Percentiles rank a stretch among this genome's conserved stretches.
Evolutionary conservation across 441 rosid species (phyloP).

Genomic region (Arabidopsis lyrata): DNA sequence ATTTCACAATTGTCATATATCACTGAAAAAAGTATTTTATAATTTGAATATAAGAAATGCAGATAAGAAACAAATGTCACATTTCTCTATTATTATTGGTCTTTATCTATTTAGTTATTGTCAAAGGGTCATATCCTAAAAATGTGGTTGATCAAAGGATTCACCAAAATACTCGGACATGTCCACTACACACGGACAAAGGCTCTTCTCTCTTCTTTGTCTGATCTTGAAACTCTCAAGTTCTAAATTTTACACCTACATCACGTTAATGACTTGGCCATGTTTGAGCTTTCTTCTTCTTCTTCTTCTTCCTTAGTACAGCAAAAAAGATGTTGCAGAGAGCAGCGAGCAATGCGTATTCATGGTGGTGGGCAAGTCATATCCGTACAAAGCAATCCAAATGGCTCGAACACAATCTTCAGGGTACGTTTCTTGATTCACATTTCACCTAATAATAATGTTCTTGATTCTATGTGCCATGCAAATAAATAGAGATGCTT

Average conservation of each 20-base stretch:
- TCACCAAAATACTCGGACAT: slow-evolving; percentile 43
- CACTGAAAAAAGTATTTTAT: too few species aligned
- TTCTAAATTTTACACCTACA: slow-evolving; percentile 21
- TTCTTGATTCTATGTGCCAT: background rate
- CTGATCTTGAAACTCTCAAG: slow-evolving; percentile 31
- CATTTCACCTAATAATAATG: background rate
- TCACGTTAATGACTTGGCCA: slow-evolving; percentile 32
- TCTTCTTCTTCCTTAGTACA: slow-evolving; percentile 20
- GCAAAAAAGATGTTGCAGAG: slow-evolving; percentile 70
- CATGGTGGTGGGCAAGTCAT: slow-evolving; percentile 99
- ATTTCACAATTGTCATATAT: too few species aligned
- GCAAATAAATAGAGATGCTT: too few species aligned
- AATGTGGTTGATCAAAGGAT: slow-evolving; percentile 42
- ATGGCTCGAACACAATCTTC: slow-evolving; percentile 96
- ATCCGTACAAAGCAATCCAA: slow-evolving; percentile 95
- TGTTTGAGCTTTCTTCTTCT: slow-evolving; percentile 34
- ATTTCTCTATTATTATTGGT: background rate
- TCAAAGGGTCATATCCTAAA: slow-evolving; percentile 39
- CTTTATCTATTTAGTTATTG: slow-evolving; percentile 19
- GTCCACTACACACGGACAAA: slow-evolving; percentile 39
- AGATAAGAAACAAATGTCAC: background rate
- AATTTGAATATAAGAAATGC: too few species aligned
- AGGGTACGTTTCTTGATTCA: slow-evolving; percentile 52
- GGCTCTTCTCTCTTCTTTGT: slow-evolving; percentile 37
- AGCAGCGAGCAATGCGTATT: slow-evolving; percentile 94